Evolutionary conservation across 2,329 filamentous ascomycete species (phyloP), one percentile per base, ranked within the genome.

Genomic region (Cladosporium sp.): DNA sequence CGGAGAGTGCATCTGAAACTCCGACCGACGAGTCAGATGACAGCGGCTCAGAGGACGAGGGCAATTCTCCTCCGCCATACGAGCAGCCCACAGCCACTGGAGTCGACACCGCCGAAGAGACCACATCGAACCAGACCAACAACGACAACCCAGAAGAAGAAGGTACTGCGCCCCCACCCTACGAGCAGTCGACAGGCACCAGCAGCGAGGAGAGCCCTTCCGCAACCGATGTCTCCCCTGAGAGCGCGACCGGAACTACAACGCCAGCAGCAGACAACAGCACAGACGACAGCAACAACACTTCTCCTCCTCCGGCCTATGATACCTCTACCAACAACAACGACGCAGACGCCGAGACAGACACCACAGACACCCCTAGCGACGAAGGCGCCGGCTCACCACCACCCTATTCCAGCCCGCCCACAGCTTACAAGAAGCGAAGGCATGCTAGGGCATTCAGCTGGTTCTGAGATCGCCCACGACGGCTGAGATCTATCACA

Each of bases 361-460:
- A 36, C 8, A 49, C 60, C 6, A 14, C 30, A 4, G 47, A 52
- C 1, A 32, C 34, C 14, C 30, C 60, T 24, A 24, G 21, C 14
- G 30, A 51, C 2, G 47, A 63, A n/a, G 49, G 24, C 11, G 47
- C 38, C 7, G 32, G 15, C n/a, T 12, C 26, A 30, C 59, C 38
- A 34, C 55, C 55, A 15, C 28, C 52, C 18, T 55, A 30, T 55
- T 34, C 24, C 14, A 28, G 34, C 32, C 41, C 60, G 34, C 60
- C 60, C 21, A 49, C 60, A 5, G 15, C 60, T 28, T 63, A 63
- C 47, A 51, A 49, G 26, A 34, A 41, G 60, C 49, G 60, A 10
- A 52, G 60, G 18, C 60, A 63, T 18, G 60, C 60, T 44, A 63
- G 60, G 21, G 30, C 49, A 4, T 63, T 63, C 30, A 38, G 30